These are phyloP conservation scores for Solanum gandarillasii DNA, from an alignment of 257 asterid genomes.

Conservation along the genomic window DNA sequence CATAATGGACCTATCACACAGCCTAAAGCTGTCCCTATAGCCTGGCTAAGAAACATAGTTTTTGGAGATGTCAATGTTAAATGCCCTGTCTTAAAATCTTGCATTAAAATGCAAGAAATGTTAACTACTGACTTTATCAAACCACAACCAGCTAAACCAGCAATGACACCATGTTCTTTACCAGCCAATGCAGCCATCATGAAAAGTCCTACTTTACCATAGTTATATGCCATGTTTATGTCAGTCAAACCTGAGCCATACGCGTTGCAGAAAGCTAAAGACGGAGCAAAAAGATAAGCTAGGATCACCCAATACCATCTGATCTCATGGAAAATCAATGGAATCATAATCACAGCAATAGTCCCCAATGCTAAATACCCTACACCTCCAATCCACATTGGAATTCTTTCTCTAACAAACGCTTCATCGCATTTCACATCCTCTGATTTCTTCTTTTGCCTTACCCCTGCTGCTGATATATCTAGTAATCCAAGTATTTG, in stretches of 20 bases:
- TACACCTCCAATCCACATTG: slow-evolving; percentile 35
- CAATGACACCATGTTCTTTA: slow-evolving; percentile 62
- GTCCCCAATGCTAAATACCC: slow-evolving; percentile 41
- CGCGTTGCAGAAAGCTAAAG: slow-evolving; percentile 70
- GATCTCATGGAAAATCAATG: slow-evolving; percentile 50
- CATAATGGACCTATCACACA: slow-evolving; percentile 51
- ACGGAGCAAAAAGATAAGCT: slow-evolving; percentile 52
- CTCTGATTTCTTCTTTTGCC: slow-evolving; percentile 2
- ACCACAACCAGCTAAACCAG: slow-evolving; percentile 67
- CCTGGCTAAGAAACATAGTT: slow-evolving; percentile 65
- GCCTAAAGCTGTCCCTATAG: slow-evolving; percentile 57
- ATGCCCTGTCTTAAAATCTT: slow-evolving; percentile 68
- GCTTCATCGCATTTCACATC: slow-evolving; percentile 23
- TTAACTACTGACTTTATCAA: slow-evolving; percentile 48
- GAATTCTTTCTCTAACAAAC: slow-evolving; percentile 45
- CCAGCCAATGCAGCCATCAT: slow-evolving; percentile 66
- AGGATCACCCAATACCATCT: slow-evolving; percentile 62
- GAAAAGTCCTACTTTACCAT: slow-evolving; percentile 70
- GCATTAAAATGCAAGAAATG: slow-evolving; percentile 56
- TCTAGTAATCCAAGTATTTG: not conserved
- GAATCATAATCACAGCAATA: slow-evolving; percentile 36
- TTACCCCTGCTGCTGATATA: slow-evolving; percentile 7
- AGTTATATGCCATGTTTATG: slow-evolving; percentile 68
- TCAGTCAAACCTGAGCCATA: slow-evolving; percentile 81
- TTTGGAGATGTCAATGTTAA: slow-evolving; percentile 54